Conservation (phyloP, 345 rosid species). For the Raphanus sativus region DNA sequence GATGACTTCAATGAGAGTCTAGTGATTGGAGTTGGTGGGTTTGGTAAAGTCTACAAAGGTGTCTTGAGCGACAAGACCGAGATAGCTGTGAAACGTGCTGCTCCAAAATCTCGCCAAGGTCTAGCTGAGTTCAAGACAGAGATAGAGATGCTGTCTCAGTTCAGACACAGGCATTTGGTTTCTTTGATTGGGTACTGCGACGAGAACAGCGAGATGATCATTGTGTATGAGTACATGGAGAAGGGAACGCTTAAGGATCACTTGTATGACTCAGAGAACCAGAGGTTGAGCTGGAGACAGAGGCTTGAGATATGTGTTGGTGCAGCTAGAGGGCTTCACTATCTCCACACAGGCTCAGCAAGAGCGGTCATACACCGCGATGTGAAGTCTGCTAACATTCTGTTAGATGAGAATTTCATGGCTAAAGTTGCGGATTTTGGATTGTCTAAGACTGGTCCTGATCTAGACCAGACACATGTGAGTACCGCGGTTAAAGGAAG, state of each 20-base stretch:
- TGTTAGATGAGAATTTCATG: conserved; percentile 61
- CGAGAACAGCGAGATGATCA: conserved; percentile 62
- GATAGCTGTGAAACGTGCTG: conserved; percentile 71
- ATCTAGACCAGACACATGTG: conserved; percentile 67
- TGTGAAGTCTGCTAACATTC: conserved; percentile 71
- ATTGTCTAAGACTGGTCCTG: conserved; percentile 65
- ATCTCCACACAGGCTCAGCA: conserved; percentile 70
- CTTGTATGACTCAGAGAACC: conserved; percentile 50
- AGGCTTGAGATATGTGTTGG: conserved; percentile 72
- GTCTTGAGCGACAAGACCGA: conserved; percentile 49
- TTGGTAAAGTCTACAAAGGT: conserved; percentile 71
- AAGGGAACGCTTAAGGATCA: conserved; percentile 67
- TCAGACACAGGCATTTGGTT: conserved; percentile 72
- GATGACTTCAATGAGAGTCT: conserved; percentile 50
- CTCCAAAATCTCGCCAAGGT: conserved; percentile 56
- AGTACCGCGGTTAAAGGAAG: conserved; percentile 80
- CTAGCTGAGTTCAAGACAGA: conserved; percentile 63
- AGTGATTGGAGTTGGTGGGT: conserved; percentile 67
- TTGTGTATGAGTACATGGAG: conserved; percentile 71
- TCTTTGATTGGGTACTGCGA: conserved; percentile 67
- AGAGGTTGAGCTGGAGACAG: conserved; percentile 52
- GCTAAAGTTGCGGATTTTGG: conserved; percentile 83
- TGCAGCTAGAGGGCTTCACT: conserved; percentile 71
- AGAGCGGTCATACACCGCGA: conserved; percentile 67
- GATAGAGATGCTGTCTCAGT: conserved; percentile 66